Percentiles rank a stretch among this genome's conserved stretches.
Conservation (phyloP, 163 green algal species). For the Trebouxia gelatinosa region DNA sequence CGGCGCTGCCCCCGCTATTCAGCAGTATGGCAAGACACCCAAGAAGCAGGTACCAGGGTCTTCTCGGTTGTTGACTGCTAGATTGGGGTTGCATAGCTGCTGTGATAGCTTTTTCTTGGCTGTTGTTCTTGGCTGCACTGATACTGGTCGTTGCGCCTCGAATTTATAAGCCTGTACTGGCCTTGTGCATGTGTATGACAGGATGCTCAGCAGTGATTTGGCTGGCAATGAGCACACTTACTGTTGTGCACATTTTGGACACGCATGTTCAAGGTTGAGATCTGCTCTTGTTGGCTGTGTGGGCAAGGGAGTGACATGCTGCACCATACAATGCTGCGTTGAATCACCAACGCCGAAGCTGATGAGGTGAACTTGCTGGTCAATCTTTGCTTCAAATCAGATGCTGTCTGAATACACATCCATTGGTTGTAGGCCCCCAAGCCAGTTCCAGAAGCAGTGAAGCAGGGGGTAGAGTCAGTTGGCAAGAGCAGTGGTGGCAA, state of each 20-base stretch:
- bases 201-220: neutral
- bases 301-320: too few relatives aligned
- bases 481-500: neutral
- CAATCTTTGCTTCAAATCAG: too few relatives aligned
- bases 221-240: neutral
- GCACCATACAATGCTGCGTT: too few relatives aligned
- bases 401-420: too few relatives aligned
- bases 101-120: neutral
- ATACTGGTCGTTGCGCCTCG: neutral
- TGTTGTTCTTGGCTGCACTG: neutral
- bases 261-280: too few relatives aligned
- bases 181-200: neutral
- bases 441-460: slow-evolving; percentile 2
- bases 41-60: neutral
- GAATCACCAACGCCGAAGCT: too few relatives aligned
- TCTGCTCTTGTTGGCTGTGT: too few relatives aligned
- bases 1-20: neutral
- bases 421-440: neutral
- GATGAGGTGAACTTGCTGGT: too few relatives aligned
- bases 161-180: neutral
- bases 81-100: neutral
- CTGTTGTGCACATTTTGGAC: neutral
- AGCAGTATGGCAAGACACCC: neutral
- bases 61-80: neutral
- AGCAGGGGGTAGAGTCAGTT: neutral